Conservation (phyloP, 164 flowering plant genomes). For the Dillenia turbinata region DNA sequence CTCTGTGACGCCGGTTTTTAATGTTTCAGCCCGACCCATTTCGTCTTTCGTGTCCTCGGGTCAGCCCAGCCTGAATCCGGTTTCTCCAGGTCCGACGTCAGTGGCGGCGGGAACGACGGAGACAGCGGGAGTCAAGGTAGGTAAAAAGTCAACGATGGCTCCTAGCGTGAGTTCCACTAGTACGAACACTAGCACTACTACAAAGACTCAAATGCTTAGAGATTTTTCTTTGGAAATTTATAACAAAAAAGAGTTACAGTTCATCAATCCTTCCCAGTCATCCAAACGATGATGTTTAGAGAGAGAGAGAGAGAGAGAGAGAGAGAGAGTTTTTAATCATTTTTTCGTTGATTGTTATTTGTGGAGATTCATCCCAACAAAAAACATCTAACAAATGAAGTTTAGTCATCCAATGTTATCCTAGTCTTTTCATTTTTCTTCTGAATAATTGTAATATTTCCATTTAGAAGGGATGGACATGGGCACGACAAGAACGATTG, state of each 20-base stretch:
- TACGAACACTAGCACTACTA: not conserved
- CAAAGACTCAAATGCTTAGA: conserved; percentile 26
- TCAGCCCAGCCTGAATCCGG: too few relatives aligned
- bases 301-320: not conserved
- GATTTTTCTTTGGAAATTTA: conserved; percentile 43
- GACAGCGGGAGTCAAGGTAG: too few relatives aligned
- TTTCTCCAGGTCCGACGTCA: too few relatives aligned
- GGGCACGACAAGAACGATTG: too few relatives aligned
- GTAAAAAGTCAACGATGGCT: too few relatives aligned
- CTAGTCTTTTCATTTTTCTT: too few relatives aligned
- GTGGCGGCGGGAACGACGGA: too few relatives aligned
- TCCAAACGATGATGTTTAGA: not conserved
- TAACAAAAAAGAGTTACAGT: conserved; percentile 42
- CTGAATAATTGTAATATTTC: too few relatives aligned
- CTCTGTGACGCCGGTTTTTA: conserved; percentile 21
- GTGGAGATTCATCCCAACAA: not conserved
- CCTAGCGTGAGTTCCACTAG: too few relatives aligned
- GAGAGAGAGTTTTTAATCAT: not conserved
- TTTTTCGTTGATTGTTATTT: not conserved
- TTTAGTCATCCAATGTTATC: too few relatives aligned
- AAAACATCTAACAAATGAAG: too few relatives aligned
- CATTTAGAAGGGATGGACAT: too few relatives aligned
- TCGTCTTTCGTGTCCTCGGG: conserved; percentile 14
- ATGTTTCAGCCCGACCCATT: conserved; percentile 21
- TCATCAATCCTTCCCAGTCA: conserved; percentile 11